Evolutionary conservation across 176 grass and related monocot genomes (phyloP).

Genomic region (Oropetium thomaeum): DNA sequence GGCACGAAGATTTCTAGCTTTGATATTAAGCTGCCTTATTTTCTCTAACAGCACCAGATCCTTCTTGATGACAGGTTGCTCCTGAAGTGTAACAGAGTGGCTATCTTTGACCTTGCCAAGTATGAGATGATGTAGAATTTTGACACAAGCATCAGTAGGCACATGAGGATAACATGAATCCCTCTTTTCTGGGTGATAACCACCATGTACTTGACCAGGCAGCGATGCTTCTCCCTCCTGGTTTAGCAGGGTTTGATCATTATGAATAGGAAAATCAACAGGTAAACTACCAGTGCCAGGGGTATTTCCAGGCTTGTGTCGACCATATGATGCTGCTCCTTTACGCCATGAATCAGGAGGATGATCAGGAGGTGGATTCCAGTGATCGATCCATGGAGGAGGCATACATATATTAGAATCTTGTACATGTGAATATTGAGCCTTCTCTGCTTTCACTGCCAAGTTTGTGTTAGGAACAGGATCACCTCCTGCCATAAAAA

Average conservation of each 20-base stretch:
- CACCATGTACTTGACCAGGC: slow-evolving; percentile 18
- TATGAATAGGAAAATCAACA: slow-evolving; percentile 46
- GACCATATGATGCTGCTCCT: slow-evolving; percentile 33
- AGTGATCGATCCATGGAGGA: slow-evolving; percentile 45
- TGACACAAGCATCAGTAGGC: slow-evolving; percentile 38
- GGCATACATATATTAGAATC: slow-evolving; percentile 23
- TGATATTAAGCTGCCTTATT: slow-evolving; percentile 72
- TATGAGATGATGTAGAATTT: slow-evolving; percentile 42
- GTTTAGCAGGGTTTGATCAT: slow-evolving; percentile 41
- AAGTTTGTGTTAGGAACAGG: slow-evolving; percentile 32
- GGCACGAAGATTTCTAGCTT: slow-evolving; percentile 51
- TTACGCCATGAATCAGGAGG: slow-evolving; percentile 48
- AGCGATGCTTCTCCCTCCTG: slow-evolving; percentile 28
- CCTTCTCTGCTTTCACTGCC: slow-evolving; percentile 25
- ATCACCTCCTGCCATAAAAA: slow-evolving; percentile 29
- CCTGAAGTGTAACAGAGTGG: slow-evolving; percentile 25
- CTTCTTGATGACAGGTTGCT: slow-evolving; percentile 54
- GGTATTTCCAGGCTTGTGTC: slow-evolving; percentile 32
- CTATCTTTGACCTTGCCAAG: slow-evolving; percentile 34
- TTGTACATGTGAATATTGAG: slow-evolving; percentile 30
- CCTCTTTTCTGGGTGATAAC: slow-evolving; percentile 26
- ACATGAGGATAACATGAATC: slow-evolving; percentile 34
- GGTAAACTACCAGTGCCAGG: slow-evolving; percentile 26
- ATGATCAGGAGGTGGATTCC: slow-evolving; percentile 49
- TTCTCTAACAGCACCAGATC: slow-evolving; percentile 63